Base-by-base conservation (phyloP, 345 rosid species). In the Euphorbia peplus region DNA sequence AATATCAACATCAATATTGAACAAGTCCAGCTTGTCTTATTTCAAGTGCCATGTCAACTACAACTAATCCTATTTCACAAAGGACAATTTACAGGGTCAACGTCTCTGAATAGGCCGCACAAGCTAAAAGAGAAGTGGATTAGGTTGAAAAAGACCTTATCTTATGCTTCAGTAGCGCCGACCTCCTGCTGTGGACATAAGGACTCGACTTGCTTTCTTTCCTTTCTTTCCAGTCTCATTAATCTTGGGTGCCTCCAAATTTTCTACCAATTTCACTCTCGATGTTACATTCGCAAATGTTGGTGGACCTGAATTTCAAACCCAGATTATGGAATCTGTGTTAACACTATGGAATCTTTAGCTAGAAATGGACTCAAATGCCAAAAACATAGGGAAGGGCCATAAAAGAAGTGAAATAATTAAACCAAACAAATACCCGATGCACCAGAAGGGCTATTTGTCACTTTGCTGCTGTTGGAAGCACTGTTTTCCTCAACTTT, bases 231-330 rank as follows among this genome's bases (percentile, higher is more conserved):
- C 92, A 5, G 30, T 56, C 72, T 84, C 96, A 55, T 85, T 89
- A 46, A 32, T 54, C 78, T 74, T 80, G 54, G 76, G 79, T n/a
- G 76, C 46, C 1, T 70, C 80, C 75, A 69, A 41, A 69, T 63
- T 80, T 47, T 68, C 95, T 51, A 15, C 82, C 0, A 76, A 37
- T 79, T 80, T 88, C 51, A 75, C 79, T 71, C 85, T 78, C 6
- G 95, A 80, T 52, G 85, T 90, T 67, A 91, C 76, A 73, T 81
- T 87, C 26, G 97, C 99, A 79, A 91, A 95, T 16, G 99, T 88
- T 35, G 86, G 84, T 18, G 70, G 1, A 68, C 81, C 84, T 39
- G 88, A 53, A 78, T 60, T 85, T 75, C 83, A 11, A 61, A 32
- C 0, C 2, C 4, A 32, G 4, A 9, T 22, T 24, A 5, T 22